Base-by-base conservation (phyloP, 768 basidiomycete species). In the Tylopilus sp. region DNA sequence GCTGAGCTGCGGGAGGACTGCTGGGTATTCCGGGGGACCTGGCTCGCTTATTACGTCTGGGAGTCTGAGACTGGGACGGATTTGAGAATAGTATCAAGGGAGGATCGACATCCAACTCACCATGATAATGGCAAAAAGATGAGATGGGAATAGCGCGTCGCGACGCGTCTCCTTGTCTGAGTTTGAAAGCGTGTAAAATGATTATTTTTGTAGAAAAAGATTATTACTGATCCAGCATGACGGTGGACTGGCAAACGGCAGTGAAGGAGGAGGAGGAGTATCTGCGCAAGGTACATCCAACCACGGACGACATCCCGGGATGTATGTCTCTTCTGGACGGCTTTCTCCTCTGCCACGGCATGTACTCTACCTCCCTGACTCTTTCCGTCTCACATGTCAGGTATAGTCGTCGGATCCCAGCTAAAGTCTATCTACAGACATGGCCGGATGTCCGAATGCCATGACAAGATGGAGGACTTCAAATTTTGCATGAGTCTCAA, bases 401-500 rank as follows among this genome's bases (percentile, higher is more conserved):
- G 35, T 20, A 25, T 63, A 95, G 95, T 83, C 44, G 75, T 94
- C 30, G 81, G 83, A 35, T 79, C 82, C 18, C 95, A 98, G 69
- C 68, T 93, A 44, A 87, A 85, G 60, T 85, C 87, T 2, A 70
- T 98, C 47, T 98, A 98, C 70, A 82, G 95, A 63, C 83, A 86
- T 58, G 95, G 95, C 7, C 79, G 83, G 50, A 74, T 80, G 55
- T 71, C 80, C 0, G 79, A 83, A 48, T 98, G 95, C 70, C 74
- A 73, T 0, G 75, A 77, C 40, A 94, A 95, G 66, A 78, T 85
- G 64, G 85, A 91, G 51, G 94, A 95, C 61, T 95, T 95, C 79
- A 97, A 97, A 70, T 95, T 90, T 69, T 99, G 95, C 71, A 74
- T 95, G 74, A 86, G 83, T 53, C 72, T 88, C 54, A 95, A 93